Evolutionary conservation across 768 basidiomycete genomes (phyloP), one percentile per base, ranked within the genome.

Genomic region (Boletales sp.): DNA sequence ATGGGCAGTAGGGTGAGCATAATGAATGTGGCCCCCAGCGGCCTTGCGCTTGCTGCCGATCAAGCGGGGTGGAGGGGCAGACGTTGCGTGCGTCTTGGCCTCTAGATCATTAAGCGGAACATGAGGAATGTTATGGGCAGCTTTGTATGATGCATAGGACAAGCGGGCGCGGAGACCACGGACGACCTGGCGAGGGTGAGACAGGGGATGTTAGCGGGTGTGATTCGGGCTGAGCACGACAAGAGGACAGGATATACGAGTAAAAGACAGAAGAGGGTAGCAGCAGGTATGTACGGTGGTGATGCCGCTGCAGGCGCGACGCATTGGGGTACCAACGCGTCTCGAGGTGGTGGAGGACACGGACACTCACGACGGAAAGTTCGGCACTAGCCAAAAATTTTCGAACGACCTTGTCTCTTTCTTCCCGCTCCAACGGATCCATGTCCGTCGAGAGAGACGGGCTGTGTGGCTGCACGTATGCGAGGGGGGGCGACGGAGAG

Each of bases 61-160:
- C 69, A 80, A 70, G 67, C 81, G 78, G 68, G 74, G 66, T 53
- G 74, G 72, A 41, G 72, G 65, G 52, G 72, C 72, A 48, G 70
- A 67, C 60, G 79, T 76, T 51, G 56, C 61, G 47, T 69, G 70
- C 36, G 72, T 69, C 60, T 83, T 82, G 14, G 79, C 77, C 65
- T 92, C 90, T 41, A 90, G 78, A 54, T 90, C 87, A 60, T 78
- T 77, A 43, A 90, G 70, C 40, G 84, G 74, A 43, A 82, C 72
- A 48, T 83, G 79, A 10, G 84, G 73, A 48, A 87, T 69, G 65
- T 89, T 86, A 67, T 89, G 80, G 13, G 77, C 76, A 5, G 90
- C 87, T 70, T 92, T 92, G 77, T 86, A 90, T 2, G 86, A 84
- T 19, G 90, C 90, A 69, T 90, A 89, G 0, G 87, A 80, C 45